phyloP scores from a whole-genome alignment of 148 eudicot species.

The Salicornia ramosissima region DNA sequence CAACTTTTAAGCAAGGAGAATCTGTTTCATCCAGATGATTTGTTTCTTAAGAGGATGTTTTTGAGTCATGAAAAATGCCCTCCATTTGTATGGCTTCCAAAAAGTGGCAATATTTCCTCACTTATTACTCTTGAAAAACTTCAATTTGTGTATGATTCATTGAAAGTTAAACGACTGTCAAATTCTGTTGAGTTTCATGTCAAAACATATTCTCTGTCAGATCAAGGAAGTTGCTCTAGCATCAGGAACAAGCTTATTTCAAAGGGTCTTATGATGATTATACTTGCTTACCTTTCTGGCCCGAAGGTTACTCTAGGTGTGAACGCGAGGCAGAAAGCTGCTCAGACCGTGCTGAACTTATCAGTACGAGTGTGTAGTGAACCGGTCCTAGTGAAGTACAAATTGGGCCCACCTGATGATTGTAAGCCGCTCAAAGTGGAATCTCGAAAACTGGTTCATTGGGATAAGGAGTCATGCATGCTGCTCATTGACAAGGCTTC shows the following conservation, averaged over 20 bases:
- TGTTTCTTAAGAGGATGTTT: background rate
- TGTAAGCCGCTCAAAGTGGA: slow-evolving; percentile 1
- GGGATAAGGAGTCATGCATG: background rate
- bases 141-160: background rate
- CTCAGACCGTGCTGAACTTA: background rate
- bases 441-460: slow-evolving; percentile 17
- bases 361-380: background rate
- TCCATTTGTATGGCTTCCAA: slow-evolving; percentile 10
- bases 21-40: slow-evolving; percentile 2
- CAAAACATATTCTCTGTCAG: background rate
- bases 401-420: slow-evolving; percentile 1
- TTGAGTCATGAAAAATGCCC: background rate
- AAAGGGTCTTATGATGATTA: slow-evolving; percentile 12
- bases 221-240: background rate
- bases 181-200: slow-evolving; percentile 1
- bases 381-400: background rate
- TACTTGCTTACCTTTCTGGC: slow-evolving; percentile 16
- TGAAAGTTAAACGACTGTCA: slow-evolving; percentile 3
- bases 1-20: slow-evolving; percentile 3
- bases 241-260: background rate
- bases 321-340: slow-evolving; percentile 7
- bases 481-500: slow-evolving; percentile 11
- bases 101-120: background rate
- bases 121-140: background rate
- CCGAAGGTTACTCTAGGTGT: slow-evolving; percentile 13